phyloP scores from a whole-genome alignment of 73 alveolate genomes.

The Uronychia binucleata region DNA sequence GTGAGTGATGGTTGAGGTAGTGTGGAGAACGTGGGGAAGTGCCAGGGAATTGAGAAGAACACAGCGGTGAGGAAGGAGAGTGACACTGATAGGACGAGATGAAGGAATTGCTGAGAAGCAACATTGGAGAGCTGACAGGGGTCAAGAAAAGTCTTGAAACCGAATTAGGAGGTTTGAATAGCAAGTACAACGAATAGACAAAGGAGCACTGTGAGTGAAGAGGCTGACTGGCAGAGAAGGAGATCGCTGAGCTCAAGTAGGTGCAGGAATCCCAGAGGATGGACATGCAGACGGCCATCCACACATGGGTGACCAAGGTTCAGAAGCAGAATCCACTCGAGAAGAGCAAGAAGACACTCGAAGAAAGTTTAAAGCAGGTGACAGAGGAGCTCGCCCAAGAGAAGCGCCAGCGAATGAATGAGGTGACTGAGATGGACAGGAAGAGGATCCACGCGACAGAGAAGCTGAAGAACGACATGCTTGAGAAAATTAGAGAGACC shows the following conservation, averaged over 20 bases:
- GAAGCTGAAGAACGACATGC: slow-evolving; percentile 71
- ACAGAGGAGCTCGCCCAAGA: slow-evolving; percentile 40
- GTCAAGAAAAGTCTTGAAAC: background rate
- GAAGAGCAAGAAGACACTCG: background rate
- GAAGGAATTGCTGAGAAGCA: background rate
- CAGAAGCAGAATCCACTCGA: background rate
- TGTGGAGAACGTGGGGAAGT: background rate
- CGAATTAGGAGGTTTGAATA: background rate
- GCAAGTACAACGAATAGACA: background rate
- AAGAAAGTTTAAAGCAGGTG: background rate
- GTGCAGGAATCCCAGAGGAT: background rate
- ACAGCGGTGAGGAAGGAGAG: background rate
- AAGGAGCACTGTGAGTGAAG: background rate
- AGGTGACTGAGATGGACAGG: slow-evolving; percentile 71
- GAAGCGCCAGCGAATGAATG: slow-evolving; percentile 55
- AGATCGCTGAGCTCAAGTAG: background rate
- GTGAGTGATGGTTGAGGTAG: too few relatives aligned
- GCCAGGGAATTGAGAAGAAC: background rate
- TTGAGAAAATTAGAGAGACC: slow-evolving; percentile 69
- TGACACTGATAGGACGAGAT: background rate
- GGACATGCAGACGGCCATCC: background rate
- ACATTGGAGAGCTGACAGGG: background rate
- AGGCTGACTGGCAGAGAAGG: background rate
- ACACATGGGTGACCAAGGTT: background rate
- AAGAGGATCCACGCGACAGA: slow-evolving; percentile 73